Evolutionary conservation across 257 asterid species (phyloP).

Genomic region (Primulina tabacum): DNA sequence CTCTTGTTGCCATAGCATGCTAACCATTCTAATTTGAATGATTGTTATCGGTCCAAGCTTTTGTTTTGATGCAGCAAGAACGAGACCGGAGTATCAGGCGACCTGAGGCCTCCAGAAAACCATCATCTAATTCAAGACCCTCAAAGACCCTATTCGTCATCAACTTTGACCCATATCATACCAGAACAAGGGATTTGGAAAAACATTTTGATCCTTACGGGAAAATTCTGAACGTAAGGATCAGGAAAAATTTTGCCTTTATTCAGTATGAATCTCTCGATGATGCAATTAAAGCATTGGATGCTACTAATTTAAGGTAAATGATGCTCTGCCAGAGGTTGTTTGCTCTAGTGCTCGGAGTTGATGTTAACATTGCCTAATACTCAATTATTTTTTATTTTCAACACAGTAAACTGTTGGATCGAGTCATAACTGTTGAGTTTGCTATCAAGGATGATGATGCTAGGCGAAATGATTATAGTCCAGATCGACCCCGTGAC

Average conservation of each 20-base stretch:
- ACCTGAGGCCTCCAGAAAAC: slow-evolving; percentile 46
- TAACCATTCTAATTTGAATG: neutral
- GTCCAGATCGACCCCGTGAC: slow-evolving; percentile 61
- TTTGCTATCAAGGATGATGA: slow-evolving; percentile 75
- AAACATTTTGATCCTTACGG: slow-evolving; percentile 78
- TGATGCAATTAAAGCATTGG: slow-evolving; percentile 75
- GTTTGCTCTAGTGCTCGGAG: neutral
- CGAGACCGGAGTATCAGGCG: slow-evolving; percentile 43
- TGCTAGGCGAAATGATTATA: slow-evolving; percentile 51
- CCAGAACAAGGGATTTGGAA: slow-evolving; percentile 71
- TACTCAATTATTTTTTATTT: slow-evolving; percentile 27
- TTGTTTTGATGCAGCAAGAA: slow-evolving; percentile 54
- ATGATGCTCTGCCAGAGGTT: neutral
- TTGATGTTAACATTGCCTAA: neutral
- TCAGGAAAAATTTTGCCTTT: slow-evolving; percentile 74
- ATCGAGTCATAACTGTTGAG: slow-evolving; percentile 70
- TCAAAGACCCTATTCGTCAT: slow-evolving; percentile 79
- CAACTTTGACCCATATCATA: slow-evolving; percentile 70
- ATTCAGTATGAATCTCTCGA: slow-evolving; percentile 69
- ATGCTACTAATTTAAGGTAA: slow-evolving; percentile 76
- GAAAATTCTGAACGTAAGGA: slow-evolving; percentile 66
- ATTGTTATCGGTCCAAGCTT: slow-evolving; percentile 11
- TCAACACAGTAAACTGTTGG: slow-evolving; percentile 63
- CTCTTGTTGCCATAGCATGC: neutral
- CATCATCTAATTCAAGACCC: slow-evolving; percentile 50